Conservation (phyloP, 176 grass and related monocot species). For the Thinopyrum elongatum region DNA sequence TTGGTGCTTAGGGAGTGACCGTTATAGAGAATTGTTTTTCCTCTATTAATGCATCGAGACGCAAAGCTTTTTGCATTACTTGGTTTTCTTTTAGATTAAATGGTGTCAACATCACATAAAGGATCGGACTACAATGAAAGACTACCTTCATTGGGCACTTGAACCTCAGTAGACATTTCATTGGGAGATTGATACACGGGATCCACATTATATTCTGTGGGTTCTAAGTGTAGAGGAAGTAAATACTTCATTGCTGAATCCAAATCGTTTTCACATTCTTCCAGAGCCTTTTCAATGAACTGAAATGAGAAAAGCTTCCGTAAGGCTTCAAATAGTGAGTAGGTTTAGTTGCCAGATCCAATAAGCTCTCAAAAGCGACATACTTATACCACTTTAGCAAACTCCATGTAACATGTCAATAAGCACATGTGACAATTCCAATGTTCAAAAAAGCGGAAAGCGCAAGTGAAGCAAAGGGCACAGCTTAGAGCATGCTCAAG, state of each 20-base stretch:
- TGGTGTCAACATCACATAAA: neutral
- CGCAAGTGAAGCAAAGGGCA: no score
- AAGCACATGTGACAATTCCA: neutral
- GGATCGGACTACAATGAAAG: neutral
- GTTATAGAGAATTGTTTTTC: neutral
- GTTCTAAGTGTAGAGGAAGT: slow-evolving; percentile 26
- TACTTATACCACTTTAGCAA: neutral
- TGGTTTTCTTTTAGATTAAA: neutral
- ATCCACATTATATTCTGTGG: slow-evolving; percentile 21
- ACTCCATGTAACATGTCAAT: neutral
- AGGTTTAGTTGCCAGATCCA: neutral
- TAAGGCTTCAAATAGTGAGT: slow-evolving; percentile 1
- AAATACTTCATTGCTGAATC: slow-evolving; percentile 55
- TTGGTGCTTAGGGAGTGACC: neutral
- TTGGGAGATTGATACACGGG: slow-evolving; percentile 2
- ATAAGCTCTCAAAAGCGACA: neutral
- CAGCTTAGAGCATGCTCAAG: no score
- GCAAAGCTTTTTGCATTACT: neutral
- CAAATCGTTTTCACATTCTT: slow-evolving; percentile 53
- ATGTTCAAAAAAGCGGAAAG: neutral
- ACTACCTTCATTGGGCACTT: slow-evolving; percentile 30
- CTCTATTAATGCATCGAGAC: neutral
- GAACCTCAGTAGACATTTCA: slow-evolving; percentile 35
- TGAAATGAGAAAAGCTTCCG: slow-evolving; percentile 32
- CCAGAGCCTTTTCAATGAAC: slow-evolving; percentile 51